Conservation (phyloP, 2,329 filamentous ascomycete genomes). For the Echinosphaeria canescens region DNA sequence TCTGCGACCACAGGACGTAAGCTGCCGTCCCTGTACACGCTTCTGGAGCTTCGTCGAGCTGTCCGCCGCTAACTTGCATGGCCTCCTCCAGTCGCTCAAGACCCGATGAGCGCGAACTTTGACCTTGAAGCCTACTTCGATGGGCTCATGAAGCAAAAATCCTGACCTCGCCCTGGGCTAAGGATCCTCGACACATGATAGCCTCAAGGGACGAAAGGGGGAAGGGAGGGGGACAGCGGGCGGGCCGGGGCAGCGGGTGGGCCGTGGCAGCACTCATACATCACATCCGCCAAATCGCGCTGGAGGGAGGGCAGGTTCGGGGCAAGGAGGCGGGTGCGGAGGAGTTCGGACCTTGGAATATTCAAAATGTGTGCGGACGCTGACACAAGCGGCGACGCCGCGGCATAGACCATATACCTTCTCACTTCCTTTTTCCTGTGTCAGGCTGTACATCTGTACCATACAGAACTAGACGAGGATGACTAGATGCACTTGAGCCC, state of each 20-base stretch:
- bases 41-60: background rate
- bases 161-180: conserved; percentile 12
- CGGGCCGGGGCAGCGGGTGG: too few relatives aligned
- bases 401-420: conserved; percentile 31
- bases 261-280: too few relatives aligned
- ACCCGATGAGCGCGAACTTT: conserved; percentile 75
- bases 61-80: background rate
- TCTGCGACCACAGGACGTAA: background rate
- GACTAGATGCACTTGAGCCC: too few relatives aligned
- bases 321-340: background rate
- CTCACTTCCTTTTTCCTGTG: conserved; percentile 18
- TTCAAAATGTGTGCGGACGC: conserved; percentile 7
- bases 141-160: conserved; percentile 31
- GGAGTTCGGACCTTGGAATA: background rate
- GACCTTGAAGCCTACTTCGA: conserved; percentile 75
- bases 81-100: conserved; percentile 10
- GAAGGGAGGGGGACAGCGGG: background rate
- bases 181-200: conserved; percentile 4
- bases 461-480: conserved; percentile 31
- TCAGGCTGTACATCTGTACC: conserved; percentile 29
- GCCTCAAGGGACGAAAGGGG: background rate
- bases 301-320: background rate
- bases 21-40: background rate
- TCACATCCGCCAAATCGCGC: too few relatives aligned
- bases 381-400: conserved; percentile 18